Evolutionary conservation across 2,329 filamentous ascomycete species (phyloP), one percentile per base, ranked within the genome.

Genomic region (Phyllosticta citriasiana): DNA sequence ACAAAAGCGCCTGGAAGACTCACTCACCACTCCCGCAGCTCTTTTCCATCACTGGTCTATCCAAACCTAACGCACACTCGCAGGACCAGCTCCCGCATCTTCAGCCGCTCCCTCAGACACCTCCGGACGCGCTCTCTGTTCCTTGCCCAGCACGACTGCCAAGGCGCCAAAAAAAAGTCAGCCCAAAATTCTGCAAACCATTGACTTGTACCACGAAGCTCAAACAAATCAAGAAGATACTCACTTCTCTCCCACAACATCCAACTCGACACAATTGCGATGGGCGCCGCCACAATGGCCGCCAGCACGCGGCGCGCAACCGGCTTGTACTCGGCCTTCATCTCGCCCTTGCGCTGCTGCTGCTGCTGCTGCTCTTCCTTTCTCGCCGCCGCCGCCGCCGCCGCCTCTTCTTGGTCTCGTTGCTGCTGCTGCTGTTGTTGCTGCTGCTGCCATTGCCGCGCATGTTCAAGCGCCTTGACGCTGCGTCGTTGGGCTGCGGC

Each of bases 251-350:
- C 59, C 53, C 68, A 72, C 62, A 74, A 50, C 57, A 73, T 70
- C 24, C 64, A 72, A 22, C 72, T 68, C 33, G 69, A 64, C 24
- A 75, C 72, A 10, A 74, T 27, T 0, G 72, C 64, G 33, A 75
- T 59, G 1, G 73, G 73, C 33, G 73, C 60, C 9, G 68, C 70
- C 8, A 74, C 72, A 5, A 74, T 72, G 5, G 74, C 71, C 12
- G 67, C 66, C 33, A 68, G 70, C 1, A 74, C 65, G 0, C 70
- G 62, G 2, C 72, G 64, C 54, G 67, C 69, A 1, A 70, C 69
- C 3, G 67, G 66, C 57, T 69, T 69, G 66, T 74, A 75, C 33
- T 52, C 40, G 14, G n/a, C 14, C 40, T n/a, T 16, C 40, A 47
- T 47, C 16, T 19, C 40, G 40, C 40, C 40, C 40, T 47, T 3